These are phyloP conservation scores for Chlamydomonas eustigma DNA, from an alignment of 139 green algal species.

Conservation along the genomic window DNA sequence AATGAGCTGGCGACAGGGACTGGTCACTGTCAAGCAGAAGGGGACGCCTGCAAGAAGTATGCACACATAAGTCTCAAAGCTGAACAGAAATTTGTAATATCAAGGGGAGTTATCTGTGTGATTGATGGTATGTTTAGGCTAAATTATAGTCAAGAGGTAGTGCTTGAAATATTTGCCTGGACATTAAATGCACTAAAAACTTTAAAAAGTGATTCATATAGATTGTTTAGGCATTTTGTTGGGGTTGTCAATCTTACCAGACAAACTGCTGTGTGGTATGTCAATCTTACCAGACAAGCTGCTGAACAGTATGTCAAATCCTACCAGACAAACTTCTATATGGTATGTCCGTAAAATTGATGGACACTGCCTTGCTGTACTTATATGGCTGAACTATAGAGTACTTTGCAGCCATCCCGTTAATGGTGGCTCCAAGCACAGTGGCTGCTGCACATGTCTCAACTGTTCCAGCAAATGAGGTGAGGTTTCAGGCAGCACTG, in stretches of 20 bases:
- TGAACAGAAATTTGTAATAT: not conserved
- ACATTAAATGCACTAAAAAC: not conserved
- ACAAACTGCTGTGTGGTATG: not conserved
- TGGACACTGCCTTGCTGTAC: not conserved
- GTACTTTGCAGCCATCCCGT: not conserved
- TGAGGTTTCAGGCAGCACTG: not conserved
- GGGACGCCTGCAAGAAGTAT: not conserved
- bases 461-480: not conserved
- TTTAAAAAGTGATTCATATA: not conserved
- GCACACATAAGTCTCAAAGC: not conserved
- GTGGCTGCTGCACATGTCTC: not conserved
- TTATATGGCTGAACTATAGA: not conserved
- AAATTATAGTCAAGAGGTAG: not conserved
- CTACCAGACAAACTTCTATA: not conserved
- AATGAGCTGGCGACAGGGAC: not conserved
- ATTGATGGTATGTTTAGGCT: not conserved
- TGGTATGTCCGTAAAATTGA: not conserved
- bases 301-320: not conserved
- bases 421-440: not conserved
- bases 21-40: not conserved
- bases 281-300: not conserved
- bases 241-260: not conserved
- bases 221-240: not conserved
- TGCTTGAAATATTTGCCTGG: not conserved
- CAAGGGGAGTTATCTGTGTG: not conserved